Conservation (phyloP, 2,329 filamentous ascomycete species). For the Fusarium azukiicola region DNA sequence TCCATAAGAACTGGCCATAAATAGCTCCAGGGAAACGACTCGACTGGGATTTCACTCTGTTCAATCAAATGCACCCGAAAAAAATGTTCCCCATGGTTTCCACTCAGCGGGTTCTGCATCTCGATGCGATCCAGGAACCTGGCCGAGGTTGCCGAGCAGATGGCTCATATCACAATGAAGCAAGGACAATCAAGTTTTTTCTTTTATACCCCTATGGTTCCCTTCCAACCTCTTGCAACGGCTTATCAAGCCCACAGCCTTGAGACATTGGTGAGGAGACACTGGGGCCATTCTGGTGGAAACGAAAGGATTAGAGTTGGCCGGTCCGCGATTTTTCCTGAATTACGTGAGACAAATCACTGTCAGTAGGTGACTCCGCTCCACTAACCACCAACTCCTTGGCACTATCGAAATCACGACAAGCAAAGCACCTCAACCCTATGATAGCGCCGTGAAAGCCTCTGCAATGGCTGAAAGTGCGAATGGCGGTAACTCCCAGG, state of each 20-base stretch:
- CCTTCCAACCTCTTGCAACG: neutral
- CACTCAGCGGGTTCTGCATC: no score
- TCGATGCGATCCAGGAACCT: no score
- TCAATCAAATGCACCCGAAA: neutral
- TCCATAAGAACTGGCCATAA: neutral
- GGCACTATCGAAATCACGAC: neutral
- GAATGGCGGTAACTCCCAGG: neutral
- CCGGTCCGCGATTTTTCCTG: conserved; percentile 2
- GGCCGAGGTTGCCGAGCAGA: no score
- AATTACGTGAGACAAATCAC: neutral
- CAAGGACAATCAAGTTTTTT: no score
- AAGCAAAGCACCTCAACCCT: neutral
- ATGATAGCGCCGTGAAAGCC: neutral
- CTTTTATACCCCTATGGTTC: neutral
- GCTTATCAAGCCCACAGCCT: neutral
- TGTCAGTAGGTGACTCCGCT: neutral
- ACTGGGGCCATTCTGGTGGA: neutral
- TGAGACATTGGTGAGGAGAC: neutral
- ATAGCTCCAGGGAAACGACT: neutral
- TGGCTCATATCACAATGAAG: no score
- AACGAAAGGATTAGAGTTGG: neutral
- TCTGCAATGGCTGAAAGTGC: neutral
- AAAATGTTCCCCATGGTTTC: no score
- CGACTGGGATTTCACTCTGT: neutral
- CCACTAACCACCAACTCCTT: neutral